Percentiles rank a stretch among this genome's conserved stretches.
Evolutionary conservation across 371 early-diverging fungal genomes (phyloP).

Genomic region (Mortierella sp.): DNA sequence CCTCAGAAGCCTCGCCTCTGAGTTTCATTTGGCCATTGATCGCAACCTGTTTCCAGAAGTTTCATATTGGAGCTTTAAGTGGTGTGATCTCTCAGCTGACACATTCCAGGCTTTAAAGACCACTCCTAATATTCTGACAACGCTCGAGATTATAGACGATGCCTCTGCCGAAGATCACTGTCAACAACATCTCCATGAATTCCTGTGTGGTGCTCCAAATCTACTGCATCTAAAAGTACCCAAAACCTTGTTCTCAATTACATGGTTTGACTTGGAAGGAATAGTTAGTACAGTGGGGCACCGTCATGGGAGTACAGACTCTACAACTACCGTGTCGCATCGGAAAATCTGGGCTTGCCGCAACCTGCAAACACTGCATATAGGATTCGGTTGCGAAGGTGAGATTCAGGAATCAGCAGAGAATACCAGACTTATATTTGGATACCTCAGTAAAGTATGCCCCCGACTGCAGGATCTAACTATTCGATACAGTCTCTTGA

Average conservation of each 20-base stretch:
- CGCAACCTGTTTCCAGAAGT: too few relatives aligned
- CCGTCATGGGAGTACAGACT: neutral
- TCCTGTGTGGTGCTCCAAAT: neutral
- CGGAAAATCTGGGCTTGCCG: neutral
- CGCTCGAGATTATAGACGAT: neutral
- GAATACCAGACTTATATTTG: neutral
- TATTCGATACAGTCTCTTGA: neutral
- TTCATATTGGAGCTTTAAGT: too few relatives aligned
- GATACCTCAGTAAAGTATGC: neutral
- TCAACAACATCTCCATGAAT: neutral
- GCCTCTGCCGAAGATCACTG: neutral
- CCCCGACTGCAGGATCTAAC: neutral
- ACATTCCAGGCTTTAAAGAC: too few relatives aligned
- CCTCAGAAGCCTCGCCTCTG: too few relatives aligned
- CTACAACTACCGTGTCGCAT: neutral
- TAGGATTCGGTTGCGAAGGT: neutral
- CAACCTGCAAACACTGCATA: neutral
- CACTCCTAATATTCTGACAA: neutral
- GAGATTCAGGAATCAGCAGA: neutral
- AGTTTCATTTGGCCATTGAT: too few relatives aligned
- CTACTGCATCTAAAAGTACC: neutral
- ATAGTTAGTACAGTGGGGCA: neutral
- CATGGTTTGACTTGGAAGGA: neutral
- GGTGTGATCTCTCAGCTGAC: too few relatives aligned
- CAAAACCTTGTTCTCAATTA: neutral